Evolutionary conservation across 192 early-diverging fungal genomes (phyloP), one percentile per base, ranked within the genome.

Genomic region (Coemansia javaensis): DNA sequence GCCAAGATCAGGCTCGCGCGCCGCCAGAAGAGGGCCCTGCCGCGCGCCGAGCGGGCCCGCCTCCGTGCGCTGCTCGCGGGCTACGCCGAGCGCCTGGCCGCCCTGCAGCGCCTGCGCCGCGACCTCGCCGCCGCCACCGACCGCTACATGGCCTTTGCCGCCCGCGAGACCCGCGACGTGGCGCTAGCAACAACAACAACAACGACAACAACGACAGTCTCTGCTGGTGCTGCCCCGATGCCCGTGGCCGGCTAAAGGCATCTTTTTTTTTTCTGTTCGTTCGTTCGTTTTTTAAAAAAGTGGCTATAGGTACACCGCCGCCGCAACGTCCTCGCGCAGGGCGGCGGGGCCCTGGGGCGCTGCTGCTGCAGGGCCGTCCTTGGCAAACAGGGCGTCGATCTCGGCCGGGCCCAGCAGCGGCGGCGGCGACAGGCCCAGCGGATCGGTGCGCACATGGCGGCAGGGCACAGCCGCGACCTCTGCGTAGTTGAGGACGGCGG

Each of bases 401-500:
- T 44, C 46, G 17, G 44, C 39, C 6, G 17, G 28, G 0, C 11
- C 15, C 1, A 65, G 36, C 47, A 35, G 15, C 22, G 23, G 21
- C 16, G 17, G 6, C 17, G 7, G 17, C 3, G 12, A 27, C 14
- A 13, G 31, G 5, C 45, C 35, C 14, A n/a, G n/a, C n/a, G n/a
- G n/a, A n/a, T 42, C 40, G 1, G n/a, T 30, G 0, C 69, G 43
- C 14, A 65, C 38, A 15, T 73, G 57, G 39, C 57, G 42, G 31
- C 57, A 74, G 5, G 57, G 53, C 5, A 74, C 27, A 13, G 38
- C 37, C 23, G 30, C 42, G 0, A 50, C 40, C 7, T 74, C 70
- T 0, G 63, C 63, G 18, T 66, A 62, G 47, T 74, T 75, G 20
- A 67, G 14, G 5, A 59, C 54, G 5, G 71, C 71, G 13, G 71